Conservation (phyloP, 345 rosid genomes). For the Alliaria petiolata region DNA sequence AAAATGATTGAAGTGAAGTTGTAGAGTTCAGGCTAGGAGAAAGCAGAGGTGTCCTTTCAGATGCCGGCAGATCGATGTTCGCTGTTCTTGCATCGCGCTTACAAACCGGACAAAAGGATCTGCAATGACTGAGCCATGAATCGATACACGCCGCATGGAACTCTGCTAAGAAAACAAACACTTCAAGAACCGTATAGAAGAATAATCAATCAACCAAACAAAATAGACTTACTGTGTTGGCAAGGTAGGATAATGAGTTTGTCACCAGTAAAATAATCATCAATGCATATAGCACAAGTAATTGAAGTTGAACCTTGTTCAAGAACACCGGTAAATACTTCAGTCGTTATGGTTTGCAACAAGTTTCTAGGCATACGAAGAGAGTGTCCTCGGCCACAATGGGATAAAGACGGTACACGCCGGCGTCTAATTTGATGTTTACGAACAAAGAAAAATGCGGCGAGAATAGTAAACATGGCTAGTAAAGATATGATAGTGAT, state of each 20-base stretch:
- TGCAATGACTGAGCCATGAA: slow-evolving; percentile 79
- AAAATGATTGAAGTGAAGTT: slow-evolving; percentile 40
- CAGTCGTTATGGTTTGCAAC: slow-evolving; percentile 71
- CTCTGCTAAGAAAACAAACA: slow-evolving; percentile 35
- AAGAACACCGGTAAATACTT: slow-evolving; percentile 55
- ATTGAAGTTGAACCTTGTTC: slow-evolving; percentile 69
- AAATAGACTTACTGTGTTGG: slow-evolving; percentile 58
- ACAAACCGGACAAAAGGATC: slow-evolving; percentile 84
- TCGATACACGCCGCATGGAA: slow-evolving; percentile 77
- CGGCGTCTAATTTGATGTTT: slow-evolving; percentile 57
- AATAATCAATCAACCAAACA: background rate
- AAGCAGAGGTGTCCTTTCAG: slow-evolving; percentile 71
- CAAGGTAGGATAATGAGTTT: slow-evolving; percentile 78
- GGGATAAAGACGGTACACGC: slow-evolving; percentile 32
- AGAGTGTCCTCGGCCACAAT: slow-evolving; percentile 49
- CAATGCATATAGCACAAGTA: slow-evolving; percentile 81
- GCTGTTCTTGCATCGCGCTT: slow-evolving; percentile 68
- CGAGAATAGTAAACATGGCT: slow-evolving; percentile 68
- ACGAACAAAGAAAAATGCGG: slow-evolving; percentile 72
- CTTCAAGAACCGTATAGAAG: background rate
- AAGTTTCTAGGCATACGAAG: slow-evolving; percentile 57
- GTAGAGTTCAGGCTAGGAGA: slow-evolving; percentile 45
- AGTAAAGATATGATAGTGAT: slow-evolving; percentile 66
- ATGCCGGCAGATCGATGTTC: slow-evolving; percentile 52
- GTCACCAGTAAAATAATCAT: slow-evolving; percentile 74